Percentiles rank a stretch among this genome's conserved stretches.
Conservation (phyloP, 257 asterid genomes). For the Anisodus acutangulus region DNA sequence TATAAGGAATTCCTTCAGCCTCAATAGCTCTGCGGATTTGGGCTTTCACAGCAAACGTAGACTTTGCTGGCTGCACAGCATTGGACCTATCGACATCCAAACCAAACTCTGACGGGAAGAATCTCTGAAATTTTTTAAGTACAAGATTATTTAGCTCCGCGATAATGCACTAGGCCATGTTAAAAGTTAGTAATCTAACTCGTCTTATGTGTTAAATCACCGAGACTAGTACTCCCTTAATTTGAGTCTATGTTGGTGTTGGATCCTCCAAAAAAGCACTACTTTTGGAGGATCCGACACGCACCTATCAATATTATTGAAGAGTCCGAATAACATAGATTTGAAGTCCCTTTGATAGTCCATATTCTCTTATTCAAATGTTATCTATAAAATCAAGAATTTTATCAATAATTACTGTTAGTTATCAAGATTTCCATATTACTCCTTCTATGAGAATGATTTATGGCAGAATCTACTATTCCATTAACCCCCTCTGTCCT, state of each 20-base stretch:
- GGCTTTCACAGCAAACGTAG: conserved; percentile 43
- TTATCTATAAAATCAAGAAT: no score
- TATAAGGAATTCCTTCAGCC: conserved; percentile 61
- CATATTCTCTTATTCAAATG: background rate
- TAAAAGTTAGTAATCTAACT: background rate
- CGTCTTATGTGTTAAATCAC: no score
- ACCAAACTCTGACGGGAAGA: conserved; percentile 68
- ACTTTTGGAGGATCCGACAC: no score
- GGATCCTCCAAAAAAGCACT: no score
- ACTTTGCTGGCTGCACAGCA: conserved; percentile 62
- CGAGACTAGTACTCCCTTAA: background rate
- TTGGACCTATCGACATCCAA: conserved; percentile 43
- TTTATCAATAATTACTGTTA: no score
- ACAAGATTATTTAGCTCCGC: background rate
- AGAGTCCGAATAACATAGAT: no score
- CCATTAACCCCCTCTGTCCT: no score
- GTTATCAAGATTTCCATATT: background rate
- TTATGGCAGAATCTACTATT: no score
- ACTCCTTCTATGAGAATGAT: background rate
- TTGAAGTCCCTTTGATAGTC: background rate
- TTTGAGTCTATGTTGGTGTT: no score
- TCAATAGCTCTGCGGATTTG: conserved; percentile 55
- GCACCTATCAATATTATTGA: no score
- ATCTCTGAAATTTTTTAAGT: conserved; percentile 49
- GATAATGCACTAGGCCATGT: no score